Evolutionary conservation across 2,329 filamentous ascomycete species (phyloP).

Genomic region (Aspergillus persii): DNA sequence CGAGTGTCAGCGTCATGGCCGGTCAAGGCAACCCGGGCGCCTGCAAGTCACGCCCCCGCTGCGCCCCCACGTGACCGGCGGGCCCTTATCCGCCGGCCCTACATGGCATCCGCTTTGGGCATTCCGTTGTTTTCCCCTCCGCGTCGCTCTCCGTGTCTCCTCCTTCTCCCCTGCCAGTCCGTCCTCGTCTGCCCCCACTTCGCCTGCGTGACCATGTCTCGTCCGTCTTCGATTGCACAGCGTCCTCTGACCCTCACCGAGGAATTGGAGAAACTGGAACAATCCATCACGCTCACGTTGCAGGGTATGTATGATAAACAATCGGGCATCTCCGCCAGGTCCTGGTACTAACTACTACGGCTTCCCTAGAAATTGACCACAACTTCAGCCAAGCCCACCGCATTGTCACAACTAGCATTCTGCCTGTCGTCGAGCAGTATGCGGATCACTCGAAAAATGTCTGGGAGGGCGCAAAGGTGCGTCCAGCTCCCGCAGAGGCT

Average conservation of each 20-base stretch:
- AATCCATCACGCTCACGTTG: conserved; percentile 91
- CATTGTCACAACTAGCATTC: conserved; percentile 89
- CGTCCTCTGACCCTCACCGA: conserved; percentile 78
- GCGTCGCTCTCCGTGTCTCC: conserved; percentile 13
- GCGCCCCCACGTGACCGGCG: conserved; percentile 29
- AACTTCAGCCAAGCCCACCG: conserved; percentile 97
- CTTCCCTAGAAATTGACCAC: conserved; percentile 81
- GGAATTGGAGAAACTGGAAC: conserved; percentile 92
- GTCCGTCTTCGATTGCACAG: conserved; percentile 47
- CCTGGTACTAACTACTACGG: conserved; percentile 9
- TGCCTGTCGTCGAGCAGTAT: conserved; percentile 93
- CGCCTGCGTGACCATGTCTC: conserved; percentile 45
- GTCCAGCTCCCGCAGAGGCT: neutral
- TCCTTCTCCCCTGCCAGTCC: neutral
- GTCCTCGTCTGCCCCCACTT: neutral
- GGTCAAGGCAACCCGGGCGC: no score
- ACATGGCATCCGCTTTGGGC: conserved; percentile 29
- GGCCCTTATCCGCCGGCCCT: conserved; percentile 37
- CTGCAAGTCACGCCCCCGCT: conserved; percentile 10
- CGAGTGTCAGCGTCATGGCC: conserved; percentile 3
- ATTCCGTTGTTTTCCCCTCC: conserved; percentile 28
- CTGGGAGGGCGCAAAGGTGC: conserved; percentile 93
- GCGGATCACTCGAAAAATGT: conserved; percentile 89
- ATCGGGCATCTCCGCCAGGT: conserved; percentile 6
- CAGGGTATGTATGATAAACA: conserved; percentile 61